A percentile compares a stretch with the other conserved stretches of the same genome.
Evolutionary conservation across 441 rosid genomes (phyloP).

Genomic region (Eruca vesicaria): DNA sequence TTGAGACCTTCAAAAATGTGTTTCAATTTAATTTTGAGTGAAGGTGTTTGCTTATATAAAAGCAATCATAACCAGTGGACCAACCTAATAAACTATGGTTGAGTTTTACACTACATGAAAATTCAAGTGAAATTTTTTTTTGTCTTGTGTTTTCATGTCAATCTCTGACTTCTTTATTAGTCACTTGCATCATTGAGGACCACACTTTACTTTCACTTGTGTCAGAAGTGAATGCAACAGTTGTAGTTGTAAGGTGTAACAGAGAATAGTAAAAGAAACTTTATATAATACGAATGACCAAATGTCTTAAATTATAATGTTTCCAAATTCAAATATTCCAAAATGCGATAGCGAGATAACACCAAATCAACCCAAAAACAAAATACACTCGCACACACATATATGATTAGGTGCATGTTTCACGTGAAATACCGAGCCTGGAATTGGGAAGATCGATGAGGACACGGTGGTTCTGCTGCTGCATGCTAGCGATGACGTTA

Average conservation of each 20-base stretch:
- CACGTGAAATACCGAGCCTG: slow-evolving; percentile 87
- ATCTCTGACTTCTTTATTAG: not conserved
- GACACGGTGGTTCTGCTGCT: slow-evolving; percentile 90
- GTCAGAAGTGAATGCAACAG: not conserved
- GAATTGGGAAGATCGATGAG: slow-evolving; percentile 82
- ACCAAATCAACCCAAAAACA: not conserved
- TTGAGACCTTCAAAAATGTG: not conserved
- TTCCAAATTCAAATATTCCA: not conserved
- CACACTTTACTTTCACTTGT: not conserved
- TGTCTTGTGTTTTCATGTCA: not conserved
- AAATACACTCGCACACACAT: not conserved
- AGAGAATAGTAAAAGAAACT: not conserved
- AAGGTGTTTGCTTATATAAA: not conserved
- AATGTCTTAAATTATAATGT: slow-evolving; percentile 7
- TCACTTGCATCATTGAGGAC: not conserved
- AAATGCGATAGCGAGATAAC: not conserved
- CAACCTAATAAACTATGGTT: not conserved
- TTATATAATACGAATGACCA: not conserved
- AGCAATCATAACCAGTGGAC: not conserved
- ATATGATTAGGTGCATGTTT: slow-evolving; percentile 51
- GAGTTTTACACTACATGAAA: not conserved
- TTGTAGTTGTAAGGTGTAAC: not conserved
- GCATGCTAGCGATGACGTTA: slow-evolving; percentile 92
- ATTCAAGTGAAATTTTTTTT: not conserved
- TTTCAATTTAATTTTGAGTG: not conserved